These are phyloP conservation scores for Eucalyptus curtisii DNA, from an alignment of 345 rosid species.

Conservation along the genomic window DNA sequence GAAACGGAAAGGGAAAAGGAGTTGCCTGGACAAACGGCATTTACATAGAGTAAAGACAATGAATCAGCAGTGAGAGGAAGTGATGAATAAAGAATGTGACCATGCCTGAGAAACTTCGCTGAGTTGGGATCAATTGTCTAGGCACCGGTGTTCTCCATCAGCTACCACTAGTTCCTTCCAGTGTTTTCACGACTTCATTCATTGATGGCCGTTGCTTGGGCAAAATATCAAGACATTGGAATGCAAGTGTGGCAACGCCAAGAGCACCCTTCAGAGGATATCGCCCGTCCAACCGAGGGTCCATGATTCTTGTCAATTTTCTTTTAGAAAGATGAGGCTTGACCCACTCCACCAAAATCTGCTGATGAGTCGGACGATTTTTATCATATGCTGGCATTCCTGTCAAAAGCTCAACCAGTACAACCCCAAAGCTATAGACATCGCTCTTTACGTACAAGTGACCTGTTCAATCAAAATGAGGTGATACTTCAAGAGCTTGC, in stretches of 20 bases:
- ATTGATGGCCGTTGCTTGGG: background rate
- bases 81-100: background rate
- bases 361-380: background rate
- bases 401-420: conserved; percentile 2
- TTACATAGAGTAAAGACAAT: background rate
- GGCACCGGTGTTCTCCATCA: background rate
- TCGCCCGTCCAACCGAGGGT: background rate
- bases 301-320: conserved; percentile 1
- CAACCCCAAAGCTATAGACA: conserved; percentile 6
- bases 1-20: background rate
- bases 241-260: background rate
- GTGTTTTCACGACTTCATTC: background rate
- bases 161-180: background rate
- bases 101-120: background rate
- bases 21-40: background rate
- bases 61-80: background rate
- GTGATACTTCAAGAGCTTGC: background rate
- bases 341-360: background rate
- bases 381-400: background rate
- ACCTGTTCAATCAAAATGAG: background rate
- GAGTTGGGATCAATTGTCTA: background rate
- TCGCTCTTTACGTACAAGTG: background rate
- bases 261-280: background rate
- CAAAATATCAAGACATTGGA: background rate
- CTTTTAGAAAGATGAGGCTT: conserved; percentile 1